A percentile compares a stretch with the other conserved stretches of the same genome.
Conservation (phyloP, 2,329 filamentous ascomycete genomes). For the Aspergillus viridinutans region DNA sequence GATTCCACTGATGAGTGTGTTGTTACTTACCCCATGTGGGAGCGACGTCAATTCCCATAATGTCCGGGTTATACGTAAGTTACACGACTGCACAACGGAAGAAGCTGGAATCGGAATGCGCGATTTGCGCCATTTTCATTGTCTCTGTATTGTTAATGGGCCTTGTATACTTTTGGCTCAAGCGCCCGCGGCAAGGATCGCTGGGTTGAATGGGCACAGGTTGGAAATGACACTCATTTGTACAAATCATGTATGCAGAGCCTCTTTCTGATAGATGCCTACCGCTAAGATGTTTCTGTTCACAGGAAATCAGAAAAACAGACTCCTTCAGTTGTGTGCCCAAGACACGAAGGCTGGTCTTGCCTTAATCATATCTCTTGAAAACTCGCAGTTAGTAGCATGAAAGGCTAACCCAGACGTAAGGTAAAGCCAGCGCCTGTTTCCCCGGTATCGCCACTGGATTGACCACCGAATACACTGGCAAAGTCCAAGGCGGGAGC, state of each 20-base stretch:
- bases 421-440: conserved; percentile 55
- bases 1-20: conserved; percentile 22
- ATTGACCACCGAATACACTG: conserved; percentile 64
- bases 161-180: background rate
- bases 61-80: background rate
- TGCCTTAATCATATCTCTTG: background rate
- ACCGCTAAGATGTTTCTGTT: background rate
- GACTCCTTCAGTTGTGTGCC: background rate
- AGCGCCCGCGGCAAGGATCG: background rate
- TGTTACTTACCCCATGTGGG: conserved; percentile 15
- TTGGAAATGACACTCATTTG: background rate
- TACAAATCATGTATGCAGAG: background rate
- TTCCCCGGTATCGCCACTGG: conserved; percentile 62
- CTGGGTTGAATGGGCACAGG: background rate
- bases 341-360: background rate
- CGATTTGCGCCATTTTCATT: background rate
- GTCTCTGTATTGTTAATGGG: background rate
- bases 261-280: background rate
- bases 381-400: background rate
- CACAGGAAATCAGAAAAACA: background rate
- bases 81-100: background rate
- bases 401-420: conserved; percentile 49
- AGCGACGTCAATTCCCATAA: conserved; percentile 16
- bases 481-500: conserved; percentile 63
- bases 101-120: background rate